These are phyloP conservation scores for Vickermania ingenoplastis DNA, from an alignment of 208 protist species.

Conservation along the genomic window DNA sequence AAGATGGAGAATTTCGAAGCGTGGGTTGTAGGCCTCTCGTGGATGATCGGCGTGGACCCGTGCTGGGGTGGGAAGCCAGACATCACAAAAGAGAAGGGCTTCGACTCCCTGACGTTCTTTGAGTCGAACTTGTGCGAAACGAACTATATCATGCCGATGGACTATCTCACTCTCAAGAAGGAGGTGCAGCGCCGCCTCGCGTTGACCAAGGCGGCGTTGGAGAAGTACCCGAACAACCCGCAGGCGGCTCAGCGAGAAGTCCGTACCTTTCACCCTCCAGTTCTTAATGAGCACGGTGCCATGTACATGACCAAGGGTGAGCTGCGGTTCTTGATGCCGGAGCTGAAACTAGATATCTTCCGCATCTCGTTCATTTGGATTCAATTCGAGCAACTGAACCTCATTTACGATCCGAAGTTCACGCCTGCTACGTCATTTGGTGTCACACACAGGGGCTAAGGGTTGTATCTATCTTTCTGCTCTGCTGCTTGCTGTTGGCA, in stretches of 20 bases:
- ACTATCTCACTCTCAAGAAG: conserved; percentile 78
- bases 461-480: too few species aligned
- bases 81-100: conserved; percentile 51
- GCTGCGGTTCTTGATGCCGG: conserved; percentile 61
- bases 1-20: conserved; percentile 86
- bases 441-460: too few species aligned
- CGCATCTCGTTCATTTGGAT: conserved; percentile 82
- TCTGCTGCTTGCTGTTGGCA: too few species aligned
- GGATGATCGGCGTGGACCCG: conserved; percentile 81
- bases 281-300: conserved; percentile 68
- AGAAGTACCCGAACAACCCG: conserved; percentile 62
- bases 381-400: conserved; percentile 80
- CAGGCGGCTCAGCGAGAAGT: conserved; percentile 51
- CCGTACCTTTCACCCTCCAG: conserved; percentile 70
- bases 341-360: conserved; percentile 75
- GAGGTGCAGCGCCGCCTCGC: conserved; percentile 30
- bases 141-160: conserved; percentile 76
- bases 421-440: conserved; percentile 75
- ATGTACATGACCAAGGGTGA: conserved; percentile 89
- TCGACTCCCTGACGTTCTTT: conserved; percentile 67
- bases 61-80: conserved; percentile 85
- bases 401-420: conserved; percentile 82
- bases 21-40: conserved; percentile 82
- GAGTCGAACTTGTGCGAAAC: conserved; percentile 75
- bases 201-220: conserved; percentile 38